Evolutionary conservation across 345 rosid genomes (phyloP), one percentile per base, ranked within the genome.

Genomic region (Durio zibethinus): DNA sequence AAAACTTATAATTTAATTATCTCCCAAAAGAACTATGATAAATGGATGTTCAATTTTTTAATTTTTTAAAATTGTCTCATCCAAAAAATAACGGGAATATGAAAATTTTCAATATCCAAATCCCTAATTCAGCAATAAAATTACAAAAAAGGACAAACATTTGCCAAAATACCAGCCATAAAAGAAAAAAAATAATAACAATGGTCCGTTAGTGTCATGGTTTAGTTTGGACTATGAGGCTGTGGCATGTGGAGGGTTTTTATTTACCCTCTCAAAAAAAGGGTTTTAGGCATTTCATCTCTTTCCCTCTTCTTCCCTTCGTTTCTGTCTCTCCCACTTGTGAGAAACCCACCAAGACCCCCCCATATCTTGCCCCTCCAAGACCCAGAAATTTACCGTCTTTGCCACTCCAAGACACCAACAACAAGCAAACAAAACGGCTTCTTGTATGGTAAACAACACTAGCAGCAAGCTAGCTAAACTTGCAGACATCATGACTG

Each of bases 381-480:
- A 27, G 33, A 12, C 52, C 50, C 33, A 31, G 1, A 31, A 31
- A 20, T 20, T 33, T 72, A 20, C 62, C 29, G 2, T n/a, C 43
- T 38, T 74, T 71, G 60, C 74, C 77, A 70, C 79, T 29, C 42
- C 53, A 21, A 47, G 68, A 52, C 50, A 60, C 76, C 43, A 4
- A 71, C 43, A n/a, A 50, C 20, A 35, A 52, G 11, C 62, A 10
- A 33, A 11, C 85, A 87, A 71, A 80, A 85, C 92, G 89, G 85
- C 86, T 81, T 73, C 79, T 80, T 20, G 76, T 77, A 59, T 65
- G n/a, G 31, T 72, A 66, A 36, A 56, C 9, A 64, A 7, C 74
- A 54, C 78, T 72, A 54, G 81, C 76, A 45, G 74, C 60, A 88
- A 87, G 87, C 90, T 91, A 90, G 91, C 88, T 65, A 82, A 82